phyloP scores from a whole-genome alignment of 1,284 basidiomycete genomes.

The Athelia sp. region DNA sequence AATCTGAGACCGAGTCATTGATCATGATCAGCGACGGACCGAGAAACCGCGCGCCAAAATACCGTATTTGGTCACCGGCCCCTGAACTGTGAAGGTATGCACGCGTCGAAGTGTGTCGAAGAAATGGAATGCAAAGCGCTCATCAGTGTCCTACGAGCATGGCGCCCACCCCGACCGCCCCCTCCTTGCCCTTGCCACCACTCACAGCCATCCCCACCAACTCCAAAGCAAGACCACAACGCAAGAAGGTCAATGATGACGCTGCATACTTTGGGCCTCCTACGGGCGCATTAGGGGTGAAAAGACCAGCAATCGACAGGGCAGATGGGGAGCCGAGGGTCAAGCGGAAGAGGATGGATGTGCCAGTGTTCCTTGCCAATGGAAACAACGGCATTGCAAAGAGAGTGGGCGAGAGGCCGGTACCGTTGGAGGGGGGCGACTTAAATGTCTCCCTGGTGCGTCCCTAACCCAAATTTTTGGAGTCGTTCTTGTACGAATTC shows the following conservation, averaged over 20 bases:
- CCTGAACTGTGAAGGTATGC: neutral
- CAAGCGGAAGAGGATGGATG: conserved; percentile 65
- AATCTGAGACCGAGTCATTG: no score
- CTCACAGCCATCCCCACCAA: neutral
- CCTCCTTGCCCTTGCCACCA: conserved; percentile 25
- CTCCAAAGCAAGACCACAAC: conserved; percentile 32
- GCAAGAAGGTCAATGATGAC: conserved; percentile 58
- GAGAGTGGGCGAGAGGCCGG: neutral
- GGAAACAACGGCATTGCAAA: no score
- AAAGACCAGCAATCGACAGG: conserved; percentile 55
- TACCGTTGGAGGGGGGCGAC: neutral
- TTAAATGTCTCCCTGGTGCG: neutral
- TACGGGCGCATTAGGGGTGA: conserved; percentile 26
- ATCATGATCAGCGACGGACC: no score
- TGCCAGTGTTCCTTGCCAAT: conserved; percentile 2
- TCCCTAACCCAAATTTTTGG: neutral
- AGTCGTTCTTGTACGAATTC: neutral
- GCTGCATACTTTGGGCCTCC: conserved; percentile 59
- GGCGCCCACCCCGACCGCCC: conserved; percentile 27
- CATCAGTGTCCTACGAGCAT: neutral
- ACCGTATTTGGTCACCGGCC: no score
- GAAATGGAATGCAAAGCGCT: neutral
- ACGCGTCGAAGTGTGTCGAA: neutral
- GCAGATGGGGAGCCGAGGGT: conserved; percentile 61
- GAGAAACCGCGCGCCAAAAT: no score